Base-by-base conservation (phyloP, 495 filamentous ascomycete species). In the Neurospora sp. region DNA sequence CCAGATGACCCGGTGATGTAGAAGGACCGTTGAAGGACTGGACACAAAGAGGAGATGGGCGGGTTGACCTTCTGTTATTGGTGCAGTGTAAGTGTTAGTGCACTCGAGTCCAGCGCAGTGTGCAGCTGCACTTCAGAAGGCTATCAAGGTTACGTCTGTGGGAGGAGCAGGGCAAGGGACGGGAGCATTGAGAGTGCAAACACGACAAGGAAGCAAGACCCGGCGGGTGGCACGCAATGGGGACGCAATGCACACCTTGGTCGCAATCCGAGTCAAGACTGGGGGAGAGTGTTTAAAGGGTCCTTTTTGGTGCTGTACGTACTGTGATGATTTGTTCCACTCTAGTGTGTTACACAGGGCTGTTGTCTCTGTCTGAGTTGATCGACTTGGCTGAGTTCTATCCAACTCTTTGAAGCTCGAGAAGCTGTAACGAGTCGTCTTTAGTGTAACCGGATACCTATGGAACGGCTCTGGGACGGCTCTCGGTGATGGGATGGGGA, bases 201-300 rank as follows among this genome's bases (percentile, higher is more conserved):
- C 18, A 38, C 8, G 31, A 35, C 41, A 31, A 31, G 41, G 41
- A 65, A 20, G 8, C 3, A 70, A 10, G 42, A 41, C 40, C 71
- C 73, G 77, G 72, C 76, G 70, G 44, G 70, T 44, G 70, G 76
- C 79, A 78, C 79, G 79, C 76, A 79, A 80, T 80, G 75, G 70
- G 76, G 77, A 78, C 79, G 79, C 76, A 79, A 80, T 80, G 75
- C 39, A 40, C 71, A 61, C 39, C 10, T 68, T 45, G 68, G 68
- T 80, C 79, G 76, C 76, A 77, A 80, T 78, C 59, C 61, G 27
- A 22, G 65, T 16, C 40, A 14, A 68, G 53, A 40, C 41, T 31
- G 45, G n/a, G 27, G 65, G 70, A 68, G 39, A 61, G 65, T 9
- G 70, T 53, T 68, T n/a, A 31, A 69, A 44, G 72, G 70, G 70